Evolutionary conservation across 345 rosid genomes (phyloP), one percentile per base, ranked within the genome.

Genomic region (Acer yangbiense): DNA sequence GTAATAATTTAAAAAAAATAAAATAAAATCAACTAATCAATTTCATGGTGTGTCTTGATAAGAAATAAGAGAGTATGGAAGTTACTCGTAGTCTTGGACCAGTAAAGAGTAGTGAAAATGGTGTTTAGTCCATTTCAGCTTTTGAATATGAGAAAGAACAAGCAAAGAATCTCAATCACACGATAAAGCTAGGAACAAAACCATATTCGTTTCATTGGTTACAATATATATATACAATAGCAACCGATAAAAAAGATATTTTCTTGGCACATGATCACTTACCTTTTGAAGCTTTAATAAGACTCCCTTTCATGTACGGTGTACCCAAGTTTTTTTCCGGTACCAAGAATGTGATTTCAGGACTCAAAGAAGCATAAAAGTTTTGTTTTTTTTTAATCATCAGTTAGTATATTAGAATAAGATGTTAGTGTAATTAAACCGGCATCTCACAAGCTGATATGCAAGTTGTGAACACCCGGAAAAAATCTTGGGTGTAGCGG

Each of bases 91-190:
- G 13, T 43, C 23, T 58, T 60, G 64, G 64, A 20, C 64, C 9
- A n/a, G 10, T n/a, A 21, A 10, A 46, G 3, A 18, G 27, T 60
- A 7, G 25, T 60, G 13, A 18, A 18, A 21, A 6, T 20, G 13
- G 64, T 60, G 64, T 60, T 60, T 10, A 21, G 64, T 60, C 64
- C 21, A 60, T 60, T 60, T 60, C 64, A 60, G 64, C 64, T 60
- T 60, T n/a, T 60, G 64, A 58, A 54, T 54, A 35, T 35, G 39
- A 35, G 39, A 35, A 35, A 20, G 23, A 57, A n/a, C 7, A 6
- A 8, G 6, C 7, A 57, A 20, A 57, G 62, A 57, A 57, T 16
- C 58, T 4, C 58, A 60, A 58, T 58, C 20, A n/a, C 20, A 58
- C 63, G 9, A 58, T 58, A 20, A 58, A 58, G 39, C 39, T 5